phyloP scores from a whole-genome alignment of 257 asterid species.

The Fraxinus anomala region DNA sequence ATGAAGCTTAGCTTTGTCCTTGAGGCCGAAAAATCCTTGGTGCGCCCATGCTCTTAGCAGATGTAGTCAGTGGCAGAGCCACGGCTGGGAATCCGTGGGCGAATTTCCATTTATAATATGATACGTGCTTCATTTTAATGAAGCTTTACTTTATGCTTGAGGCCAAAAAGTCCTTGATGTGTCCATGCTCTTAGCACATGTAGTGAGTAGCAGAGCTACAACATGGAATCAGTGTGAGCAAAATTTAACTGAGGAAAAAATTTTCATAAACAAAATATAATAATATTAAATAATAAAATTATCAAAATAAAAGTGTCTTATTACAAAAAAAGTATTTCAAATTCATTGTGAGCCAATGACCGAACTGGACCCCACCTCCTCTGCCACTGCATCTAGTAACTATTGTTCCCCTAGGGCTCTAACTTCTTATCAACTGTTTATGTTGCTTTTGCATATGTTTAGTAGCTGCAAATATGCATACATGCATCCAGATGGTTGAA shows the following conservation, averaged over 20 bases:
- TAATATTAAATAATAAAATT: no score
- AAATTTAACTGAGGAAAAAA: no score
- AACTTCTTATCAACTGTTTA: constrained; percentile 3
- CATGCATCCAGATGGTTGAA: constrained; percentile 19
- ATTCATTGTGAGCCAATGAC: no score
- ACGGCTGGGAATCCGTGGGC: background rate
- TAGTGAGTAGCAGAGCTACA: no score
- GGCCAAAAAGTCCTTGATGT: background rate
- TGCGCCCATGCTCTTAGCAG: background rate
- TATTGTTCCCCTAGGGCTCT: background rate
- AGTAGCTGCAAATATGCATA: constrained; percentile 2
- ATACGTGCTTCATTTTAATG: background rate
- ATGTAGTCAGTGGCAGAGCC: no score
- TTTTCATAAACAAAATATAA: no score
- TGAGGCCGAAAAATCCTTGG: background rate
- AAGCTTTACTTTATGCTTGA: background rate
- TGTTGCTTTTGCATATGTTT: background rate
- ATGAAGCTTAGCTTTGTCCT: background rate
- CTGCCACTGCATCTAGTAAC: background rate
- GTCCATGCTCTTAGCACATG: background rate
- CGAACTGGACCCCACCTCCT: no score
- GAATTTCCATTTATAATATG: background rate
- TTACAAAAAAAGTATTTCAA: no score
- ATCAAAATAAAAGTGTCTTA: no score
- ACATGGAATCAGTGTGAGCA: no score